Base-by-base conservation (phyloP, 768 basidiomycete genomes). In the Holtermannia corniformis region DNA sequence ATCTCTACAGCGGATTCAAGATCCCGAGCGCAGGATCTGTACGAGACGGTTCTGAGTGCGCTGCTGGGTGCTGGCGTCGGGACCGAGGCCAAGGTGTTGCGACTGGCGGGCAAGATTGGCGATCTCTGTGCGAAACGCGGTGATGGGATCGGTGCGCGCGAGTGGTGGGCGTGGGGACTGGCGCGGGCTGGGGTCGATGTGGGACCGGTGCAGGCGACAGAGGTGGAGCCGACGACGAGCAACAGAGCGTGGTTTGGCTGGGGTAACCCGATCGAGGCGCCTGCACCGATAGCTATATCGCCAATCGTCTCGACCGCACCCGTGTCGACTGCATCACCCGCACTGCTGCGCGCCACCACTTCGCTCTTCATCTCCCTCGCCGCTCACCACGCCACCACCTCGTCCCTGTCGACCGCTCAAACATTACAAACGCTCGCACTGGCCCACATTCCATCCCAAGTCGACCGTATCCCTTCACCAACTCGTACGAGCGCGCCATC, bases 151-250 rank as follows among this genome's bases (percentile, higher is more conserved):
- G 52, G 61, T 20, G 68, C 64, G 0, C 28, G 47, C 20, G 49
- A 27, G 20, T 72, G 68, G 68, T 72, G 65, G 65, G 41, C 32
- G 11, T 69, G 68, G 62, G 70, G 70, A 4, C 40, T 69, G 41
- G 44, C 37, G 7, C 50, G 58, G 26, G 68, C 51, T 32, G 61
- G 61, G 5, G 43, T 66, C 4, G 37, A 56, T 4, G 20, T 57
- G 14, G 49, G 49, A 0, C 14, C 12, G 13, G 40, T 27, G 1
- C 16, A 20, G n/a, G 47, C 24, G 13, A 24, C 24, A 19, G 37
- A 49, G 1, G 43, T 20, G 10, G 41, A 61, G 23, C 37, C 41
- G 1, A 44, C 51, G 19, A 41, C 50, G 32, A 45, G 25, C 27
- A 51, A 22, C 4, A 55, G 51, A 28, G 46, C 56, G 12, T 57